These are phyloP conservation scores for Cladosporium colombiae DNA, from an alignment of 2,329 filamentous ascomycete species.

Conservation along the genomic window DNA sequence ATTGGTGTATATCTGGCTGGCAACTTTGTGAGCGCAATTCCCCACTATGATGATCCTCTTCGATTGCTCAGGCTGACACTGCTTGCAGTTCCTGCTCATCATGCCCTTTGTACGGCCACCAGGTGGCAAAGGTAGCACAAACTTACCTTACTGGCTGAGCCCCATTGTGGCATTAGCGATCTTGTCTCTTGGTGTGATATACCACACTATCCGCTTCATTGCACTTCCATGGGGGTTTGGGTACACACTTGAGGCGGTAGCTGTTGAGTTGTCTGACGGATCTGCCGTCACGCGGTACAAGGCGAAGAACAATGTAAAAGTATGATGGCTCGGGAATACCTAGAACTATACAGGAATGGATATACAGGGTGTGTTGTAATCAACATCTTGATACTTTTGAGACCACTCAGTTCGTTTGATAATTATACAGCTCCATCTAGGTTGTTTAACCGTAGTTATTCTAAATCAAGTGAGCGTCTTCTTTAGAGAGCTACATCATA, in stretches of 20 bases:
- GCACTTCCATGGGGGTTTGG: background rate
- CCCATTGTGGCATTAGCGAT: conserved; percentile 47
- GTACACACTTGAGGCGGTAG: conserved; percentile 36
- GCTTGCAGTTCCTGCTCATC: conserved; percentile 40
- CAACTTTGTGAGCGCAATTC: conserved; percentile 40
- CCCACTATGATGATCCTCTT: conserved; percentile 28
- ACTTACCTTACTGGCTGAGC: conserved; percentile 48
- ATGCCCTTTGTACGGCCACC: conserved; percentile 46
- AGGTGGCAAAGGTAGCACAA: conserved; percentile 44
- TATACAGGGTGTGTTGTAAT: too few species aligned
- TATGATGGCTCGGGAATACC: background rate
- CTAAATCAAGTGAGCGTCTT: background rate
- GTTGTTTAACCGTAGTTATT: too few species aligned
- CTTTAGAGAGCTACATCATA: background rate
- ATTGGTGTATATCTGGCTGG: conserved; percentile 52
- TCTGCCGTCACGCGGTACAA: background rate
- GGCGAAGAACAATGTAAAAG: background rate
- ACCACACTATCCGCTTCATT: background rate
- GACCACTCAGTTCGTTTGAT: too few species aligned
- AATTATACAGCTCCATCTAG: too few species aligned
- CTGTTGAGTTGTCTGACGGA: background rate
- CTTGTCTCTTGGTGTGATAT: background rate
- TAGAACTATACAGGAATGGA: background rate
- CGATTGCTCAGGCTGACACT: background rate
- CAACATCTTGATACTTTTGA: too few species aligned